phyloP scores from a whole-genome alignment of 2,329 filamentous ascomycete genomes.

The Gaeumannomyces sp. region DNA sequence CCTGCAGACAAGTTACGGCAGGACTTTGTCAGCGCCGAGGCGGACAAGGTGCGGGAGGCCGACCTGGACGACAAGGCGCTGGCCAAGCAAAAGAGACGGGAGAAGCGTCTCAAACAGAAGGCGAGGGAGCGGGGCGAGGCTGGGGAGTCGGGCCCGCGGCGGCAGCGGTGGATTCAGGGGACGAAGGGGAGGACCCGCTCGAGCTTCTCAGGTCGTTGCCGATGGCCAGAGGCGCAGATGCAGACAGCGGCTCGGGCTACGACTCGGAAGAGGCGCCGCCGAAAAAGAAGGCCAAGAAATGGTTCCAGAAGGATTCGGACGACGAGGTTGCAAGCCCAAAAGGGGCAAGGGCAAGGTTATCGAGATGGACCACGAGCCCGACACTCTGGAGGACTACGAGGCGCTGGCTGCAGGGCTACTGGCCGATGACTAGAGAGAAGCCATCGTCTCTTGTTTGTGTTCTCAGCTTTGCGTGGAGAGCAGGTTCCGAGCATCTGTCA shows the following conservation, averaged over 20 bases:
- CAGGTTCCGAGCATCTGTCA: no score
- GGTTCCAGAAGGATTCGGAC: slow-evolving; percentile 65
- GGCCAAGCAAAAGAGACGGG: slow-evolving; percentile 69
- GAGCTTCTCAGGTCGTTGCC: slow-evolving; percentile 54
- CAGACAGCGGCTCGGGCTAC: slow-evolving; percentile 23
- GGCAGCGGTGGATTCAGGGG: slow-evolving; percentile 24
- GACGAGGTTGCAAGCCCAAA: slow-evolving; percentile 38
- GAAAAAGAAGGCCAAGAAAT: slow-evolving; percentile 67
- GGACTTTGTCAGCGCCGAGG: slow-evolving; percentile 72
- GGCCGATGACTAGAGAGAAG: slow-evolving; percentile 30
- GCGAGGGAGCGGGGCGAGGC: slow-evolving; percentile 47
- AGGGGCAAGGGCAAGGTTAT: slow-evolving; percentile 49
- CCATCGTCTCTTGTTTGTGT: not conserved
- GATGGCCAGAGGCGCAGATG: slow-evolving; percentile 31
- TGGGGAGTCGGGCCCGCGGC: not conserved
- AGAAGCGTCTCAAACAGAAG: slow-evolving; percentile 70
- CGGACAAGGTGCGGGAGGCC: slow-evolving; percentile 61
- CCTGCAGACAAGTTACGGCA: slow-evolving; percentile 68
- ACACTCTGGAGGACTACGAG: slow-evolving; percentile 75
- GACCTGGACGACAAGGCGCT: slow-evolving; percentile 79
- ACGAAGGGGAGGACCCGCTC: slow-evolving; percentile 42
- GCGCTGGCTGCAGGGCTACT: slow-evolving; percentile 68
- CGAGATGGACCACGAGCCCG: slow-evolving; percentile 60
- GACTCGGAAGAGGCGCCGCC: slow-evolving; percentile 34
- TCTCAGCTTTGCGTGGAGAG: not conserved